Conservation (phyloP, 129 eudicot species). For the Flaveria robusta region DNA sequence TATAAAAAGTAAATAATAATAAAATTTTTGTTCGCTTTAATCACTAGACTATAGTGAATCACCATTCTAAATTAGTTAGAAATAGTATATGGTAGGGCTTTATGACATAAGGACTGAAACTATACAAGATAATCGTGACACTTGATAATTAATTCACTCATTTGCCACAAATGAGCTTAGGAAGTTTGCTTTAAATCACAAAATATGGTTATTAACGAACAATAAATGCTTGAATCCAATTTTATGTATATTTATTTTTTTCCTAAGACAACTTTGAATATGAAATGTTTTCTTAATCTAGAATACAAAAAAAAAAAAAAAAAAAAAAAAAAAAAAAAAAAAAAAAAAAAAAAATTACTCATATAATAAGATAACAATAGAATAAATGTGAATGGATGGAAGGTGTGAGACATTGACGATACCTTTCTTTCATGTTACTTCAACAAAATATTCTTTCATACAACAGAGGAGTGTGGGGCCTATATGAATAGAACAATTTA, state of each 20-base stretch:
- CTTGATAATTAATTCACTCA: not conserved
- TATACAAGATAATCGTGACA: not conserved
- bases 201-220: not conserved
- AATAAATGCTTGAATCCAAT: not conserved
- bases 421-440: constrained; percentile 54
- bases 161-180: not conserved
- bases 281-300: not conserved
- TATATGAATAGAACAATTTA: not conserved
- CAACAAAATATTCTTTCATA: constrained; percentile 45
- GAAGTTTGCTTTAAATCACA: not conserved
- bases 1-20: not conserved
- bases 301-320: not conserved
- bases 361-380: constrained; percentile 27
- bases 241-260: not conserved
- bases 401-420: constrained; percentile 45
- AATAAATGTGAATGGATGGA: constrained; percentile 38
- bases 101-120: constrained; percentile 33
- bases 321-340: not conserved
- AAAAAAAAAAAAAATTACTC: not conserved
- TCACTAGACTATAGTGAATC: not conserved
- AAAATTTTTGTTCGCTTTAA: not conserved
- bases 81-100: constrained; percentile 23
- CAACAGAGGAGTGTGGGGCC: constrained; percentile 11
- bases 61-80: constrained; percentile 15
- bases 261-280: constrained; percentile 21